phyloP scores from a whole-genome alignment of 1,284 basidiomycete genomes.

The Tilletia setariae region DNA sequence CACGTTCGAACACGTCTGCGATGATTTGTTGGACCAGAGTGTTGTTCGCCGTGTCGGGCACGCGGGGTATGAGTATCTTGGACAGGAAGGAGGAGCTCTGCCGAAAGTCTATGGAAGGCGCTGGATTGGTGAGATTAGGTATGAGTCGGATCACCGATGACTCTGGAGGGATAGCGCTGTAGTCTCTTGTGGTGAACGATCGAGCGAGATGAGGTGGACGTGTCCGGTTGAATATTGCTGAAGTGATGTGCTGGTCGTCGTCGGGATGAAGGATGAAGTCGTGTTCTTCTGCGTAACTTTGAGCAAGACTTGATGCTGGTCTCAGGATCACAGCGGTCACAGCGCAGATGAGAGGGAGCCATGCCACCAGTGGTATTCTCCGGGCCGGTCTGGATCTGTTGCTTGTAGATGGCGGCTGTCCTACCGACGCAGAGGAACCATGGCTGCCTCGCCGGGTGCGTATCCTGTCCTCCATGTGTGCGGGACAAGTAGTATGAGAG shows the following conservation, averaged over 20 bases:
- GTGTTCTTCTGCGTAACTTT: no score
- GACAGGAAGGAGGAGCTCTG: constrained; percentile 39
- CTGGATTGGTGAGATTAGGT: constrained; percentile 30
- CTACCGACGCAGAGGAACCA: not conserved
- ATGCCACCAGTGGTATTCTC: no score
- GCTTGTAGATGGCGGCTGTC: not conserved
- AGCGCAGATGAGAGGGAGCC: no score
- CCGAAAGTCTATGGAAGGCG: constrained; percentile 28
- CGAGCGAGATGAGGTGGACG: not conserved
- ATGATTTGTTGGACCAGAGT: constrained; percentile 35
- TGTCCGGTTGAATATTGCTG: not conserved
- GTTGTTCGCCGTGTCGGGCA: constrained; percentile 41
- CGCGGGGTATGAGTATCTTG: constrained; percentile 48
- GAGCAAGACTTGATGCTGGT: no score
- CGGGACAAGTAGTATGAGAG: no score
- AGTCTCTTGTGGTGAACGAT: not conserved
- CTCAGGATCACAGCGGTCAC: no score
- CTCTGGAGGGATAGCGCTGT: not conserved
- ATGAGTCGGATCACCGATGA: constrained; percentile 14
- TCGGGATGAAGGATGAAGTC: not conserved
- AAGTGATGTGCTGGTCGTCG: not conserved
- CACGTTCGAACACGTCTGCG: constrained; percentile 30
- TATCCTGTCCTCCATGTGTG: no score
- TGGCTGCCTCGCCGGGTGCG: no score
- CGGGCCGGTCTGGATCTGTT: no score